Base-by-base conservation (phyloP, 1,284 basidiomycete genomes). In the Cryptococcus wingfieldii region DNA sequence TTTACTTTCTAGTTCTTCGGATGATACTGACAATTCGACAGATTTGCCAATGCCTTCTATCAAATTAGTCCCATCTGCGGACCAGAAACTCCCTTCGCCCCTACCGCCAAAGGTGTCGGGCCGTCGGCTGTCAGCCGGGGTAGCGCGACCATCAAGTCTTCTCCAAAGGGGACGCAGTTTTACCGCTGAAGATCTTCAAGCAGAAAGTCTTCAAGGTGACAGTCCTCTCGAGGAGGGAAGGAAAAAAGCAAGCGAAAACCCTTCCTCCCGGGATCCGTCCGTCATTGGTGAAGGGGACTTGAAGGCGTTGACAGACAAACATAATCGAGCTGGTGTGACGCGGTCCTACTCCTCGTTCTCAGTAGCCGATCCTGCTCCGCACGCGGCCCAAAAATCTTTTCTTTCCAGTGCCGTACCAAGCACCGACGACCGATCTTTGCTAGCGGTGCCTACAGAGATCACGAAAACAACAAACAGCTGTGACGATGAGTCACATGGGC, bases 111-210 rank as follows among this genome's bases (percentile, higher is more conserved):
- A 65, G 44, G 23, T 51, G 5, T 63, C 64, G 4, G 58, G 52
- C 43, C 53, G 61, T 5, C 38, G 44, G 18, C 51, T 54, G n/a
- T 43, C 46, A 6, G 42, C 54, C 5, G 18, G 45, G 49, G 50
- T 55, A 8, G 19, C 45, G 4, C 59, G 70, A 2, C 69, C 69
- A 0, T 58, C 64, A 16, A 67, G 66, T 46, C 64, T 76, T 1
- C 62, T 77, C 1, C 73, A 72, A 43, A 62, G 75, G 41, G 75
- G 75, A 5, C 59, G 68, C 9, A 74, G 70, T 58, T 77, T 76
- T 53, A 77, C 76, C 6, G 76, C 76, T 2, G 62, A 63, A 16
- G 76, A 77, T 50, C 67, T 77, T 5, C 62, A 66, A 31, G 65
- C 58, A 4, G 61, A 63, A 10, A 34, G 31, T 7, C 31, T 34